phyloP scores from a whole-genome alignment of 495 filamentous ascomycete genomes.

The Hypoxylon intermedium region DNA sequence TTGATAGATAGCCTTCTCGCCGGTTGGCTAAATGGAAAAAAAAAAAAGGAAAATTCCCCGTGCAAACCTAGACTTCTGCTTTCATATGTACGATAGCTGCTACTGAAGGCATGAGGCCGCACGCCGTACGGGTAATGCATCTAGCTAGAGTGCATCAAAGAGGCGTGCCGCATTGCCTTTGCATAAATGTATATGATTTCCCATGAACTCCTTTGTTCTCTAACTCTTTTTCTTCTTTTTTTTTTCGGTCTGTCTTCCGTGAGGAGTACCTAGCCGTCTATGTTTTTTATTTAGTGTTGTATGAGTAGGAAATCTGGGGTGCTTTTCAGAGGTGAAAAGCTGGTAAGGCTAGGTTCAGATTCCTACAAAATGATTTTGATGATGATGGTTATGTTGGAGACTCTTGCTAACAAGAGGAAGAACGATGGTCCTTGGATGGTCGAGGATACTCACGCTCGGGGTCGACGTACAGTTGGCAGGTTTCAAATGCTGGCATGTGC shows the following conservation, averaged over 20 bases:
- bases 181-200: background rate
- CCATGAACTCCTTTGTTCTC: background rate
- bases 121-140: slow-evolving; percentile 21
- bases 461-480: slow-evolving; percentile 22
- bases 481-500: slow-evolving; percentile 35
- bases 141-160: slow-evolving; percentile 7
- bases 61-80: slow-evolving; percentile 24
- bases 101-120: slow-evolving; percentile 14
- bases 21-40: slow-evolving; percentile 26
- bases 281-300: too few species aligned
- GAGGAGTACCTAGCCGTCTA: too few species aligned
- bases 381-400: too few species aligned
- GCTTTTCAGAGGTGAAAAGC: too few species aligned
- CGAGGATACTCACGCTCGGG: slow-evolving; percentile 2
- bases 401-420: slow-evolving; percentile 3
- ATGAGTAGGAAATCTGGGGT: too few species aligned
- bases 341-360: too few species aligned
- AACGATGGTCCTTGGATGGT: background rate
- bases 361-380: too few species aligned
- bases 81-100: slow-evolving; percentile 39
- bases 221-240: too few species aligned
- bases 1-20: slow-evolving; percentile 49
- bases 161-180: background rate
- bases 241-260: too few species aligned
- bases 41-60: slow-evolving; percentile 18